These are phyloP conservation scores for Cunninghamia lanceolata DNA, from an alignment of 75 land plant genomes.

Conservation along the genomic window DNA sequence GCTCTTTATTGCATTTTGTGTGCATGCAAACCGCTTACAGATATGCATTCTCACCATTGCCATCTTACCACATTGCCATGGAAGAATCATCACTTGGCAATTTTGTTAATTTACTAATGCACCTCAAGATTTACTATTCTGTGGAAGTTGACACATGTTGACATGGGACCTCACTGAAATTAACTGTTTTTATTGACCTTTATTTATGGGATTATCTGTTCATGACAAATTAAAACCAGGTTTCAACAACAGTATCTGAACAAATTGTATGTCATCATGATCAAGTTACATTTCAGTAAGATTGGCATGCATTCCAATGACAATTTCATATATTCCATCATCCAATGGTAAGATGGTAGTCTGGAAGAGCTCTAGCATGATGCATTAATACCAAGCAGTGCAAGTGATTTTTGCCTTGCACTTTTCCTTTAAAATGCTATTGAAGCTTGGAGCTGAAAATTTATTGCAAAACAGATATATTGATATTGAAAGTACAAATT, in stretches of 20 bases:
- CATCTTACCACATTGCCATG: not conserved
- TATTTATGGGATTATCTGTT: no score
- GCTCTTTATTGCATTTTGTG: not conserved
- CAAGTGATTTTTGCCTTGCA: not conserved
- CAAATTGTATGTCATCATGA: not conserved
- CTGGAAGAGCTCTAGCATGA: not conserved
- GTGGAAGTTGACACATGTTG: not conserved
- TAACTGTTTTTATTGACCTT: not conserved
- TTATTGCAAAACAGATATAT: not conserved
- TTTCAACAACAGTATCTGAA: not conserved
- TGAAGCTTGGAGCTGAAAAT: not conserved
- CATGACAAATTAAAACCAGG: no score
- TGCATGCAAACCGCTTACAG: not conserved
- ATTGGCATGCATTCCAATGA: not conserved
- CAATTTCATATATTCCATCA: no score
- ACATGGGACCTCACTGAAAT: not conserved
- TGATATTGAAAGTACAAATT: no score
- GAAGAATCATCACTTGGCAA: not conserved
- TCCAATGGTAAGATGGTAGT: no score
- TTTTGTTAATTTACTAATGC: not conserved
- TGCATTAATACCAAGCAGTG: not conserved
- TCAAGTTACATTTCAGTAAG: not conserved
- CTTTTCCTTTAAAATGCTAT: not conserved
- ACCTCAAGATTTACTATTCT: not conserved
- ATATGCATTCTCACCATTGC: not conserved